These are phyloP conservation scores for Fraxinus albicans DNA, from an alignment of 305 asterid genomes.

Conservation along the genomic window DNA sequence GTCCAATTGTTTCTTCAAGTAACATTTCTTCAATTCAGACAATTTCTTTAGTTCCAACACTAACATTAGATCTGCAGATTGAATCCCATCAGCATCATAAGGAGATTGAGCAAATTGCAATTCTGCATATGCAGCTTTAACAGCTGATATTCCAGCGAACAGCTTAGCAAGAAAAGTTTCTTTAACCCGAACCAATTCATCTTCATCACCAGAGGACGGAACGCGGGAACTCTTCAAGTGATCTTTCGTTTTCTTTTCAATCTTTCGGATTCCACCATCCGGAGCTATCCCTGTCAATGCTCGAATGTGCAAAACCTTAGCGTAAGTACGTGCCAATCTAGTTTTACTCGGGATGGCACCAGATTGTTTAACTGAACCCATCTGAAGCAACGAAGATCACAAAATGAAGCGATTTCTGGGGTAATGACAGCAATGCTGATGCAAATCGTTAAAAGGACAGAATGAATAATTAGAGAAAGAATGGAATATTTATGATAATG, in stretches of 20 bases:
- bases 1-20: constrained; percentile 44
- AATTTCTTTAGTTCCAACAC: constrained; percentile 50
- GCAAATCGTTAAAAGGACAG: neutral
- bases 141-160: constrained; percentile 48
- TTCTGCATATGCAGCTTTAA: constrained; percentile 65
- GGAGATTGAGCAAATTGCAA: constrained; percentile 64
- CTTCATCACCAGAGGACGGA: constrained; percentile 28
- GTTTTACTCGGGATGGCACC: constrained; percentile 36
- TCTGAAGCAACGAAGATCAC: constrained; percentile 24
- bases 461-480: constrained; percentile 7
- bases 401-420: neutral
- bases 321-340: constrained; percentile 43
- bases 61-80: constrained; percentile 50
- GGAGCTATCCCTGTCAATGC: constrained; percentile 34
- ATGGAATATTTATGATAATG: constrained; percentile 24
- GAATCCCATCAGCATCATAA: constrained; percentile 64
- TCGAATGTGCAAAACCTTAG: constrained; percentile 49
- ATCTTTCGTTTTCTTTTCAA: constrained; percentile 11
- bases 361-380: constrained; percentile 44
- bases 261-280: constrained; percentile 25
- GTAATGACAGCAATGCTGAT: neutral
- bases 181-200: constrained; percentile 25
- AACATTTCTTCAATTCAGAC: constrained; percentile 52
- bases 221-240: neutral
- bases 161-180: constrained; percentile 63